A percentile compares a stretch with the other conserved stretches of the same genome.
Evolutionary conservation across 805 yeast genomes (phyloP).

Genomic region (Pichia eremophila): DNA sequence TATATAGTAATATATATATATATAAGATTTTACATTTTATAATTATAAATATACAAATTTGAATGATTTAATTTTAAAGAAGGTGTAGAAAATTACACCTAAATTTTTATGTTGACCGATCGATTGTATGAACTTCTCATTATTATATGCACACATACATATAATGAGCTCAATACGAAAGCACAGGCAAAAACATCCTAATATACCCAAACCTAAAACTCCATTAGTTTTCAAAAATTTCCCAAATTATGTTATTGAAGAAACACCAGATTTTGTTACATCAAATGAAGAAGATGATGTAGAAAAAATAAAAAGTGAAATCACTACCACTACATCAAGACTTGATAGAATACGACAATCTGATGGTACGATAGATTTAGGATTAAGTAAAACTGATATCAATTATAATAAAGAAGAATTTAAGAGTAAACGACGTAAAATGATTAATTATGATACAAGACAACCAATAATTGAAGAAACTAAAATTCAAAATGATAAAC

Average conservation of each 20-base stretch:
- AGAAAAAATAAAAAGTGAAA: not conserved
- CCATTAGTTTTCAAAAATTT: constrained; percentile 4
- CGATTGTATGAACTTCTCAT: too few species aligned
- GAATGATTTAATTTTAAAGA: too few species aligned
- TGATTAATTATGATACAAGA: constrained; percentile 1
- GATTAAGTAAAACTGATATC: not conserved
- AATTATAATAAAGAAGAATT: not conserved
- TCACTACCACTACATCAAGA: not conserved
- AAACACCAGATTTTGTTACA: constrained; percentile 19
- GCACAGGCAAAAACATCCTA: not conserved
- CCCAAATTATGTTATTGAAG: constrained; percentile 13
- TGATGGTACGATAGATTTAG: constrained; percentile 10
- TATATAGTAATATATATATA: too few species aligned
- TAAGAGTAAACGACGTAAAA: not conserved
- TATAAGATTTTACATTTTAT: too few species aligned
- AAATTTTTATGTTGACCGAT: too few species aligned
- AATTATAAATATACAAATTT: too few species aligned
- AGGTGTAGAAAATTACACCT: too few species aligned
- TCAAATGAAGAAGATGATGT: constrained; percentile 14
- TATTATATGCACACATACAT: too few species aligned
- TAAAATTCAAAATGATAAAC: not conserved
- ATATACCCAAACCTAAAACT: not conserved
- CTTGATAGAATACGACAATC: constrained; percentile 2
- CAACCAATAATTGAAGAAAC: not conserved
- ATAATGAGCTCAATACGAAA: too few species aligned